These are phyloP conservation scores for Mastigamoeba balamuthi DNA, from an alignment of 78 protist species.

Conservation along the genomic window DNA sequence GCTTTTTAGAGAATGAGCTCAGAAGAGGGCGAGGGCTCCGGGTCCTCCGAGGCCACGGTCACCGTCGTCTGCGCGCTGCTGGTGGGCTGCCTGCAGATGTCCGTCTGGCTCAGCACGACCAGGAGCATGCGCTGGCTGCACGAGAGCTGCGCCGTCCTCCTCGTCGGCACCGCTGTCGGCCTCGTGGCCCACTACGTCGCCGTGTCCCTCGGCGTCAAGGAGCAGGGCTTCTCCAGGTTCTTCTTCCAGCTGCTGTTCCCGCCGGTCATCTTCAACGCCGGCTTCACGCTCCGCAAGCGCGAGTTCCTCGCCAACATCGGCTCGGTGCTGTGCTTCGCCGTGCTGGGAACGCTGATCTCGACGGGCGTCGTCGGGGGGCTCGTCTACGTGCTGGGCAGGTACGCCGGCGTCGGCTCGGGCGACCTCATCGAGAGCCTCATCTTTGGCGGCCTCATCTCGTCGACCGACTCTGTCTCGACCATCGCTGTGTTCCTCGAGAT, in stretches of 20 bases:
- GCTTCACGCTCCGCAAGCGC: neutral
- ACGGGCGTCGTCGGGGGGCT: neutral
- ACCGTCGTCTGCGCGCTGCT: too few species aligned
- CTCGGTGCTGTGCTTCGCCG: neutral
- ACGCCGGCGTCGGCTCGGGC: neutral
- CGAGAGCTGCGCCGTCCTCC: too few species aligned
- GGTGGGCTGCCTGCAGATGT: too few species aligned
- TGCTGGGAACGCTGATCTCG: neutral
- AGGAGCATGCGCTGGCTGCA: too few species aligned
- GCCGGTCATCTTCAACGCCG: neutral
- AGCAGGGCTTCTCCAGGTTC: too few species aligned
- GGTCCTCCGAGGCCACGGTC: too few species aligned
- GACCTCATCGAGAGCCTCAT: constrained; percentile 1
- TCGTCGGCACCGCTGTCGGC: too few species aligned
- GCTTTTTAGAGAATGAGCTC: too few species aligned
- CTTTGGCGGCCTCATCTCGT: constrained; percentile 41
- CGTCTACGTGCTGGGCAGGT: neutral
- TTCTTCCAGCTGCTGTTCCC: neutral
- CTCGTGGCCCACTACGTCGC: too few species aligned
- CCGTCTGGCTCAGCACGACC: too few species aligned
- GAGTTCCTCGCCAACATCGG: neutral
- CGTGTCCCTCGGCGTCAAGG: too few species aligned
- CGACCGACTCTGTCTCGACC: constrained; percentile 56
- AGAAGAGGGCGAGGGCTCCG: too few species aligned
- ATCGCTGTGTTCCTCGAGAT: constrained; percentile 23